phyloP scores from a whole-genome alignment of 768 basidiomycete species.

The Baorangia bicolor region DNA sequence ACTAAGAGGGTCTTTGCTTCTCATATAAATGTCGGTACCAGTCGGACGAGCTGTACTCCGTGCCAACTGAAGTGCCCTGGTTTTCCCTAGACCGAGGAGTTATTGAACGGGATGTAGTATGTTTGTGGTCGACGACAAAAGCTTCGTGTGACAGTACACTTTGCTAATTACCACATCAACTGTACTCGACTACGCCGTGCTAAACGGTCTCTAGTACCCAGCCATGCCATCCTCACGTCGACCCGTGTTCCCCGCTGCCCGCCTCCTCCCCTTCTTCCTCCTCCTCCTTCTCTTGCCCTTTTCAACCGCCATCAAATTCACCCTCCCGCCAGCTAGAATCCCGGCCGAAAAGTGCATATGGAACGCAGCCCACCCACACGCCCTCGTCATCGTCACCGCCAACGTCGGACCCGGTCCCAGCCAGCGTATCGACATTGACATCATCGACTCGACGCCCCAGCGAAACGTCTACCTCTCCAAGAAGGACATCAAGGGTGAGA shows the following conservation, averaged over 20 bases:
- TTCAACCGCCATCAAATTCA: constrained; percentile 78
- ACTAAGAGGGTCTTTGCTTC: too few species aligned
- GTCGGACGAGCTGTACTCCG: too few species aligned
- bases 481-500: constrained; percentile 84
- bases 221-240: background rate
- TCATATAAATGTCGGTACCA: too few species aligned
- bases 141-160: background rate
- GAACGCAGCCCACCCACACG: constrained; percentile 85
- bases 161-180: constrained; percentile 5
- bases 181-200: too few species aligned
- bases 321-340: constrained; percentile 65
- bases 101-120: background rate
- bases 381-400: constrained; percentile 94
- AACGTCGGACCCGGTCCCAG: constrained; percentile 75
- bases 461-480: constrained; percentile 92
- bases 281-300: constrained; percentile 31
- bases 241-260: constrained; percentile 4
- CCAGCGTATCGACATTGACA: constrained; percentile 92
- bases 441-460: constrained; percentile 82
- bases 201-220: too few species aligned
- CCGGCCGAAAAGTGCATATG: constrained; percentile 89
- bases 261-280: background rate
- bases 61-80: too few species aligned
- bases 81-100: too few species aligned
- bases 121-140: background rate